phyloP scores from a whole-genome alignment of 495 filamentous ascomycete species.

The Tetracladium setigerum region DNA sequence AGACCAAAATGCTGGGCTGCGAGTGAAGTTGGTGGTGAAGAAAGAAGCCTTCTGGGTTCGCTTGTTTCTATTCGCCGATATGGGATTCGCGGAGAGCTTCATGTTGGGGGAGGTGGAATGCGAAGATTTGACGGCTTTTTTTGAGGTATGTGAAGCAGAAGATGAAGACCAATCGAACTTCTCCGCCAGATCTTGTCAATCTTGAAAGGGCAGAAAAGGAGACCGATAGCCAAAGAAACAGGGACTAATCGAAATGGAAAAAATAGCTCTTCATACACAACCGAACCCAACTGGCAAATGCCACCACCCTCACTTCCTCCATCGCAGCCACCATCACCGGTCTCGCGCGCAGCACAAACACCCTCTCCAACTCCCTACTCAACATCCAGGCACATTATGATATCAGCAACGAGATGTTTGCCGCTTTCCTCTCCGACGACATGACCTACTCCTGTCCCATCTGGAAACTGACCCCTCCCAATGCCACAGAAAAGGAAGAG shows the following conservation, averaged over 20 bases:
- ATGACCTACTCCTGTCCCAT: conserved; percentile 75
- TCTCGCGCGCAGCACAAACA: conserved; percentile 53
- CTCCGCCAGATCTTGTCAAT: not conserved
- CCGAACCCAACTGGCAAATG: conserved; percentile 46
- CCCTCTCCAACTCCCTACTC: conserved; percentile 52
- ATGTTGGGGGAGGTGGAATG: conserved; percentile 63
- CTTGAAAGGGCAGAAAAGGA: not conserved
- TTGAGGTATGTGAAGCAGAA: conserved; percentile 50
- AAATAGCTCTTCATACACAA: conserved; percentile 56
- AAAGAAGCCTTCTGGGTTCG: conserved; percentile 60
- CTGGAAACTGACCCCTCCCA: conserved; percentile 37
- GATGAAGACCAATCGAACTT: not conserved
- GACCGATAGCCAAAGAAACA: not conserved
- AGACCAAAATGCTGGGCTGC: conserved; percentile 10
- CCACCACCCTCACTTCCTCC: conserved; percentile 49
- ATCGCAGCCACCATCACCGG: conserved; percentile 41
- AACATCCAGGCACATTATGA: conserved; percentile 69
- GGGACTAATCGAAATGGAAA: not conserved
- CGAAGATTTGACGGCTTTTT: conserved; percentile 53
- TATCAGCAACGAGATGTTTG: conserved; percentile 67
- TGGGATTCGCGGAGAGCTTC: conserved; percentile 68
- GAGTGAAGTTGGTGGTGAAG: conserved; percentile 43
- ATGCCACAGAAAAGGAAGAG: conserved; percentile 21
- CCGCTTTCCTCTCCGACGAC: conserved; percentile 61
- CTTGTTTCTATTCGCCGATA: conserved; percentile 57